These are phyloP conservation scores for Zostera marina DNA, from an alignment of 116 monocot species.

Conservation along the genomic window DNA sequence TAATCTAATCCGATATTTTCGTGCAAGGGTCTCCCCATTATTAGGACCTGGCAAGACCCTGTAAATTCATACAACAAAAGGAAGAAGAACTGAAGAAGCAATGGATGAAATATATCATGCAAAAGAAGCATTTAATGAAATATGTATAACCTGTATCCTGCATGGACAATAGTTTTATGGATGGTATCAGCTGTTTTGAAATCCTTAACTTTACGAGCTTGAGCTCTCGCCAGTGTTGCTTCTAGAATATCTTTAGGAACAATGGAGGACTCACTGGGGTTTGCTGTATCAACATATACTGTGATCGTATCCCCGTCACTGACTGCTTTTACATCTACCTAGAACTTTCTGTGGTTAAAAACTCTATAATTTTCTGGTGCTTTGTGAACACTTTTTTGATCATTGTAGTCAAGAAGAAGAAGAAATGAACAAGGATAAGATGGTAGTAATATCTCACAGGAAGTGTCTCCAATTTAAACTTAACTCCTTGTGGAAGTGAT, in stretches of 20 bases:
- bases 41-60: constrained; percentile 40
- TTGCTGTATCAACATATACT: constrained; percentile 52
- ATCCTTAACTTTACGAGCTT: constrained; percentile 40
- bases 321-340: constrained; percentile 49
- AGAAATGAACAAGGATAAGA: too few relatives aligned
- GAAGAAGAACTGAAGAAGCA: not conserved
- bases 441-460: constrained; percentile 37
- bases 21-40: constrained; percentile 39
- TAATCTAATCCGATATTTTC: constrained; percentile 77
- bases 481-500: constrained; percentile 41
- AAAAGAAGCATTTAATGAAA: not conserved
- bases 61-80: not conserved
- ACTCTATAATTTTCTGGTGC: not conserved
- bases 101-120: not conserved
- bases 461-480: constrained; percentile 58
- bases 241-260: constrained; percentile 44
- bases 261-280: constrained; percentile 31
- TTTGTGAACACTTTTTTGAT: too few relatives aligned
- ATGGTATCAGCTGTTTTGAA: constrained; percentile 47
- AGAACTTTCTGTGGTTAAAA: not conserved
- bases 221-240: constrained; percentile 35
- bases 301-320: constrained; percentile 67
- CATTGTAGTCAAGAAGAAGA: too few relatives aligned
- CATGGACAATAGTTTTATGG: constrained; percentile 44
- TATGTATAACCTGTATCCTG: constrained; percentile 50